Evolutionary conservation across 805 yeast species (phyloP).

Genomic region (Debaryomyces tyrocola): DNA sequence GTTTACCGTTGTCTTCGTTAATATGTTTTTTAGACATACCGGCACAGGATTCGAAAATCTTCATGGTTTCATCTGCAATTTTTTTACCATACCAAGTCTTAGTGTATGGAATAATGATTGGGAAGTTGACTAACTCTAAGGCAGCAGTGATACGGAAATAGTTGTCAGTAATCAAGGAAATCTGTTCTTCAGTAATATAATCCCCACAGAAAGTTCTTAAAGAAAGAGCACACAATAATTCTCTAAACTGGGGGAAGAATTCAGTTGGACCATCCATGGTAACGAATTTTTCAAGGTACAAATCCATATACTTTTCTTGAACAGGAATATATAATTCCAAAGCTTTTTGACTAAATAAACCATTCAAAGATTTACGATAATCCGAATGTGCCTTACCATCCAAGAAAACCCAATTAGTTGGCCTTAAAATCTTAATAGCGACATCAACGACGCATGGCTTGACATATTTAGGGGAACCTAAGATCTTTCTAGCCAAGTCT

Average conservation of each 20-base stretch:
- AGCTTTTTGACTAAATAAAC: constrained; percentile 82
- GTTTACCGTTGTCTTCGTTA: constrained; percentile 66
- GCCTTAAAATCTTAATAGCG: constrained; percentile 89
- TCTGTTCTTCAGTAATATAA: constrained; percentile 89
- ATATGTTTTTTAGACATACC: constrained; percentile 81
- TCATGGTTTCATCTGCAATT: constrained; percentile 93
- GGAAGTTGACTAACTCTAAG: constrained; percentile 95
- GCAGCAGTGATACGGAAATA: constrained; percentile 94
- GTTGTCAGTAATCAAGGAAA: constrained; percentile 85
- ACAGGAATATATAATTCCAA: constrained; percentile 80
- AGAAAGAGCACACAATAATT: constrained; percentile 91
- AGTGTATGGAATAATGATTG: constrained; percentile 92
- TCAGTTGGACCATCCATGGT: constrained; percentile 63
- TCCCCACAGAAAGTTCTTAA: constrained; percentile 94
- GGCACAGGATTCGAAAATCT: constrained; percentile 85
- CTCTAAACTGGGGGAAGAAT: constrained; percentile 93
- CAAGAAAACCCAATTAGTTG: constrained; percentile 95
- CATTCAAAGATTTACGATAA: constrained; percentile 87
- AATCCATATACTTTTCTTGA: constrained; percentile 82
- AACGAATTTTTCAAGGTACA: constrained; percentile 70
- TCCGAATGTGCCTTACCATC: constrained; percentile 96
- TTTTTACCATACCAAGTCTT: constrained; percentile 97
- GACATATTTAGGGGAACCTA: constrained; percentile 82
- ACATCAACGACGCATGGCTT: constrained; percentile 99
- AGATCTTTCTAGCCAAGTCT: constrained; percentile 83